Evolutionary conservation across 768 basidiomycete species (phyloP).

Genomic region (Pleurotus platypus): DNA sequence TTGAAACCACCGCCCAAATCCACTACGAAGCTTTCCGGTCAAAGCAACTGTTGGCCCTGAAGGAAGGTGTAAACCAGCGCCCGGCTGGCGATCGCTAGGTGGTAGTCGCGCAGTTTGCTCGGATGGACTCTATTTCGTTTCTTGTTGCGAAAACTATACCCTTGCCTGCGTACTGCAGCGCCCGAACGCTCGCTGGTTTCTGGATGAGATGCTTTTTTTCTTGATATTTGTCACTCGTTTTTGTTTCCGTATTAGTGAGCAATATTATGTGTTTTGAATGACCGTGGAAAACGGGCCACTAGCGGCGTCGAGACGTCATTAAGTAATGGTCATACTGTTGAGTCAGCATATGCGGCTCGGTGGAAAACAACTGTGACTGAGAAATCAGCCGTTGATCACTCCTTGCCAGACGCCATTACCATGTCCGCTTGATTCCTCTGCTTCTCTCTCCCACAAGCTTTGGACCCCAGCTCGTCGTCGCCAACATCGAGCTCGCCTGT

Average conservation of each 20-base stretch:
- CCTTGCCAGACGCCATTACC: slow-evolving; percentile 3
- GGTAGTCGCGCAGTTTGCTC: neutral
- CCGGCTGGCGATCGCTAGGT: slow-evolving; percentile 33
- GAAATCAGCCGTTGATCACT: slow-evolving; percentile 9
- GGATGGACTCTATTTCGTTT: neutral
- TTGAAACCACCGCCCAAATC: slow-evolving; percentile 98
- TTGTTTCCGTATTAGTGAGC: slow-evolving; percentile 16
- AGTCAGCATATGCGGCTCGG: slow-evolving; percentile 1
- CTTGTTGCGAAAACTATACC: slow-evolving; percentile 5
- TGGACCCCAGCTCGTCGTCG: slow-evolving; percentile 2
- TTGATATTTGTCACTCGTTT: slow-evolving; percentile 16
- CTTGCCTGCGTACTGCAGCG: neutral
- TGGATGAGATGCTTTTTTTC: slow-evolving; percentile 19
- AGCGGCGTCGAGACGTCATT: slow-evolving; percentile 2
- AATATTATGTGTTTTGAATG: slow-evolving; percentile 10
- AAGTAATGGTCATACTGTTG: slow-evolving; percentile 2
- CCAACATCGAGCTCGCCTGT: slow-evolving; percentile 2
- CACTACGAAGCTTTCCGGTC: slow-evolving; percentile 99
- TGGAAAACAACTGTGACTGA: slow-evolving; percentile 1
- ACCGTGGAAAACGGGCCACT: slow-evolving; percentile 2
- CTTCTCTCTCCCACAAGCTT: slow-evolving; percentile 7
- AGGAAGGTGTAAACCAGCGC: slow-evolving; percentile 85
- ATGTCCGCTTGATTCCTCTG: slow-evolving; percentile 13
- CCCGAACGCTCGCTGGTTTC: slow-evolving; percentile 18
- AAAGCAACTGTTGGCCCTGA: slow-evolving; percentile 94